Conservation (phyloP, 2,329 filamentous ascomycete genomes). For the Hypoxylon sp. region DNA sequence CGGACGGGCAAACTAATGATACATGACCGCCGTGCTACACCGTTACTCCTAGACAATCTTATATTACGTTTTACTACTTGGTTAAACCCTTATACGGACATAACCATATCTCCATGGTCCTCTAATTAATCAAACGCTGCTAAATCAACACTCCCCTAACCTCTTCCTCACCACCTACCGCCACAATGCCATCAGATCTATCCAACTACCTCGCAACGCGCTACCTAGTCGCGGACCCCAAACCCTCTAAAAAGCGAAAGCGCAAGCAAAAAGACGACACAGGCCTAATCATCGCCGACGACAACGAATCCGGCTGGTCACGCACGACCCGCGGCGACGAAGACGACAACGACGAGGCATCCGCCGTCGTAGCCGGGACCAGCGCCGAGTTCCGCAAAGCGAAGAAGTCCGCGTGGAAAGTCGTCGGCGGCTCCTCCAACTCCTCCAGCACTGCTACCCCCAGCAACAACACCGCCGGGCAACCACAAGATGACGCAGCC, state of each 20-base stretch:
- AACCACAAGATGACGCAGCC: constrained; percentile 63
- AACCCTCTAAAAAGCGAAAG: constrained; percentile 73
- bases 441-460: constrained; percentile 44
- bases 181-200: constrained; percentile 70
- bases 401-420: constrained; percentile 87
- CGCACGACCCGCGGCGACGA: constrained; percentile 60
- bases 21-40: background rate
- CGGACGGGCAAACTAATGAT: background rate
- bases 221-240: constrained; percentile 77
- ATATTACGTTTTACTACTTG: background rate
- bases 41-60: background rate
- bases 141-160: constrained; percentile 8
- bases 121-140: background rate
- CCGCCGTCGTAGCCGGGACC: constrained; percentile 63
- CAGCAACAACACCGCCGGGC: background rate
- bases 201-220: constrained; percentile 91
- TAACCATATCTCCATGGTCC: background rate
- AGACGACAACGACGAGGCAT: constrained; percentile 68
- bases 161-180: constrained; percentile 10
- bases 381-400: constrained; percentile 76
- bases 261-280: constrained; percentile 64
- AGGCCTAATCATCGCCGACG: constrained; percentile 74
- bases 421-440: constrained; percentile 64
- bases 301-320: constrained; percentile 70
- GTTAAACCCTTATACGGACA: background rate